Evolutionary conservation across 768 basidiomycete species (phyloP).

Genomic region (Pleurotus citrinopileatus): DNA sequence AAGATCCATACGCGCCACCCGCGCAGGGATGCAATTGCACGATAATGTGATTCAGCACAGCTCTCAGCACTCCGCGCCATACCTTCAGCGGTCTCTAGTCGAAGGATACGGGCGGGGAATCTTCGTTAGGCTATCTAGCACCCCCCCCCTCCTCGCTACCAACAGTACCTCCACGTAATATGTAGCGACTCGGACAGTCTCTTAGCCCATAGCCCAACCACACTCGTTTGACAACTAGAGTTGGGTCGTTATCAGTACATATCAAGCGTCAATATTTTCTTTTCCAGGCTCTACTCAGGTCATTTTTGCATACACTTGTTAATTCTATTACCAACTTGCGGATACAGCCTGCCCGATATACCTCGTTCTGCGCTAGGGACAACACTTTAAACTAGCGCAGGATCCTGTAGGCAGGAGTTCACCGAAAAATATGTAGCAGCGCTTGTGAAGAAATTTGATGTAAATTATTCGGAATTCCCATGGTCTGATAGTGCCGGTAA

Average conservation of each 20-base stretch:
- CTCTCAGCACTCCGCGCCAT: slow-evolving; percentile 3
- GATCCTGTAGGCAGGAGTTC: background rate
- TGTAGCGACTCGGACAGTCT: slow-evolving; percentile 1
- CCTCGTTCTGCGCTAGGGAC: no score
- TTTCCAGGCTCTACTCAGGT: background rate
- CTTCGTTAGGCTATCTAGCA: background rate
- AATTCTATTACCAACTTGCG: background rate
- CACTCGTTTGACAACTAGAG: slow-evolving; percentile 6
- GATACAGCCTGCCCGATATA: no score
- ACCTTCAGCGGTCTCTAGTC: background rate
- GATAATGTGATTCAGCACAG: slow-evolving; percentile 52
- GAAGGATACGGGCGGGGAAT: background rate
- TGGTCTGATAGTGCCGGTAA: background rate
- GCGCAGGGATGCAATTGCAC: slow-evolving; percentile 69
- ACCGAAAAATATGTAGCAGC: background rate
- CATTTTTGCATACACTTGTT: slow-evolving; percentile 3
- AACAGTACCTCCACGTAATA: slow-evolving; percentile 5
- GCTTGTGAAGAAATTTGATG: background rate
- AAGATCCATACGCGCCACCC: slow-evolving; percentile 91
- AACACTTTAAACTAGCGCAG: no score
- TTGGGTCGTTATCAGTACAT: background rate
- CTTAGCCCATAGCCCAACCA: slow-evolving; percentile 1
- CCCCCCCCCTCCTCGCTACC: background rate
- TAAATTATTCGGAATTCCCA: slow-evolving; percentile 4
- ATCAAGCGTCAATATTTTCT: background rate